Percentiles rank a stretch among this genome's conserved stretches.
Evolutionary conservation across 352 stramenopile genomes (phyloP).

Genomic region (Phytophthora idaei): DNA sequence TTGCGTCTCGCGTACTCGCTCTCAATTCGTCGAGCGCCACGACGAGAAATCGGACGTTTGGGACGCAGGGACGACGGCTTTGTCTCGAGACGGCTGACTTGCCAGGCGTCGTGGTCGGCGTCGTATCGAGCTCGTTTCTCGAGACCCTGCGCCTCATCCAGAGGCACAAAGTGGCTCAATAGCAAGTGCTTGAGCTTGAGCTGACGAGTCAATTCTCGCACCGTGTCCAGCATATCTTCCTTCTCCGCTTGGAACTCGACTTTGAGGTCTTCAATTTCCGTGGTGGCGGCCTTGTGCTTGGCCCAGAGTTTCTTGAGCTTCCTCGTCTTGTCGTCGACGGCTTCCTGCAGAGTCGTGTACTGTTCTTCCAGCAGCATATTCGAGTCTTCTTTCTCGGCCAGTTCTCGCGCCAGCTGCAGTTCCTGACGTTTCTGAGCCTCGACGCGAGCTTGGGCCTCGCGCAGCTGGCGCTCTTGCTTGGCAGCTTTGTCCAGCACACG

Average conservation of each 20-base stretch:
- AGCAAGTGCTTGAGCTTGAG: conserved; percentile 96
- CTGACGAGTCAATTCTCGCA: conserved; percentile 93
- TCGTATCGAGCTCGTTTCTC: conserved; percentile 90
- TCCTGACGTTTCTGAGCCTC: conserved; percentile 85
- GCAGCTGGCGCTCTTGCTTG: conserved; percentile 93
- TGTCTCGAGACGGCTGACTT: conserved; percentile 73
- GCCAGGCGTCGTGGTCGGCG: conserved; percentile 90
- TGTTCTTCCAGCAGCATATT: conserved; percentile 93
- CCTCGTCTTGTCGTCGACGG: conserved; percentile 94
- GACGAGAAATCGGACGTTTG: conserved; percentile 65
- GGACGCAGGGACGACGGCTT: conserved; percentile 55
- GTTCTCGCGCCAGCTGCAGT: conserved; percentile 84
- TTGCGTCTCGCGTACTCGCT: conserved; percentile 90
- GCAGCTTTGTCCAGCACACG: conserved; percentile 94
- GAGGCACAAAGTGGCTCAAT: conserved; percentile 88
- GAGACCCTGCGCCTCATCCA: conserved; percentile 69
- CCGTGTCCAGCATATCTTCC: conserved; percentile 95
- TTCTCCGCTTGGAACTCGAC: conserved; percentile 94
- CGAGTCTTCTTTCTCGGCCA: conserved; percentile 94
- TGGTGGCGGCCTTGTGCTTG: conserved; percentile 92
- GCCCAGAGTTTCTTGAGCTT: conserved; percentile 96
- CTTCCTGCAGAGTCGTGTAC: conserved; percentile 88
- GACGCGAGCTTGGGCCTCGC: conserved; percentile 90
- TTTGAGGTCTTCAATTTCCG: conserved; percentile 93
- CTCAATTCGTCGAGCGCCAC: conserved; percentile 83